Evolutionary conservation across 2,329 filamentous ascomycete genomes (phyloP), one percentile per base, ranked within the genome.

Genomic region (Ceratocystiopsis brevicomis): DNA sequence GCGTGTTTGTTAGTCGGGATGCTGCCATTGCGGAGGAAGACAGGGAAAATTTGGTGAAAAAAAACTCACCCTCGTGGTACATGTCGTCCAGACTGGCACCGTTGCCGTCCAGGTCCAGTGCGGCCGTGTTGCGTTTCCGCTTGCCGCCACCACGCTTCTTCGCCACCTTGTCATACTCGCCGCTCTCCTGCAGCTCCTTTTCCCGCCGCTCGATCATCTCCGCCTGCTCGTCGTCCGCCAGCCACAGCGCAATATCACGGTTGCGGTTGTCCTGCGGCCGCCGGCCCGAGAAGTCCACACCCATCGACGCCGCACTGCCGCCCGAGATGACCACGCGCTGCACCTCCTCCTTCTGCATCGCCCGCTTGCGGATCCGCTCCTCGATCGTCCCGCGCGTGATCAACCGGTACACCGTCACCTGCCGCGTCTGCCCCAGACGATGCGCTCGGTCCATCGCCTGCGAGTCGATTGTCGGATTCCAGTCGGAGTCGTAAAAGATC

Each of bases 401-500:
- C 56, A 98, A 78, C 50, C 90, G 84, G 61, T 96, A 98, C 12
- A 98, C 90, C 0, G 87, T 95, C 45, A 98, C 90, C 62, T 98
- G 90, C 52, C 76, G 76, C 2, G 88, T 96, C 61, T 98, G 88
- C 41, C 90, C 90, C 34, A 98, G 74, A 73, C 90, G 84, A 74
- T 98, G 90, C 13, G 90, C 90, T 60, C 90, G 82, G 61, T 98
- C 90, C 90, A 96, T 96, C 61, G 90, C 90, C 60, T 98, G 90
- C 43, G 84, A 93, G 59, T 98, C 90, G 55, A 96, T 96, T 4
- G 90, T 96, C 0, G 90, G 90, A 59, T 98, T 98, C 90, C 90
- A 98, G 60, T 98, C 90, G 12, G 85, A 93, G 59, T 98, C 90
- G 69, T 98, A 98, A 66, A 98, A 98, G 61, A 98, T 96, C 62